These are phyloP conservation scores for Suillus discolor DNA, from an alignment of 768 basidiomycete species.

Conservation along the genomic window DNA sequence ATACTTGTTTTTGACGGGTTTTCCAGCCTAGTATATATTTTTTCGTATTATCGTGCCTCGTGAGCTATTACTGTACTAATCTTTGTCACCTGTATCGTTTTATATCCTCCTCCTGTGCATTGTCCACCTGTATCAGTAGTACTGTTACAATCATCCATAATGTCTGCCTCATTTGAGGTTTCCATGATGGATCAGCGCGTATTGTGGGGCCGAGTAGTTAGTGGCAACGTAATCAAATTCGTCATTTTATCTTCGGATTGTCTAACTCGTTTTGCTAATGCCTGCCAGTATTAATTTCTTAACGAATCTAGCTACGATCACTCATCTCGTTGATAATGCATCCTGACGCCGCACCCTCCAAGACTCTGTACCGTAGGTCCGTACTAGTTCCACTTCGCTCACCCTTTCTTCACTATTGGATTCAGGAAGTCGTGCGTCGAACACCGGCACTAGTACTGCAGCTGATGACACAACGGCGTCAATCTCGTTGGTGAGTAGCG, in stretches of 20 bases:
- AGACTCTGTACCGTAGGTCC: no score
- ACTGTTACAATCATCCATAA: background rate
- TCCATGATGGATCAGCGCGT: background rate
- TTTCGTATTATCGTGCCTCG: background rate
- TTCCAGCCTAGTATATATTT: background rate
- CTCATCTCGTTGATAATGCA: conserved; percentile 52
- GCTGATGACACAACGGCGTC: conserved; percentile 83
- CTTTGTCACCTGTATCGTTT: background rate
- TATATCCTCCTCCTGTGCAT: background rate
- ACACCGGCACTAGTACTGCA: conserved; percentile 58
- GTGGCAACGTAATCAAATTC: background rate
- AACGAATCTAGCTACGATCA: conserved; percentile 80
- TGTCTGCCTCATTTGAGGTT: background rate
- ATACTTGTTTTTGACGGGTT: background rate
- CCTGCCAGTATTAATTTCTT: no score
- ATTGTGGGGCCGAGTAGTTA: background rate
- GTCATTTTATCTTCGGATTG: no score
- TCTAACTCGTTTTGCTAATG: background rate
- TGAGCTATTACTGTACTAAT: background rate
- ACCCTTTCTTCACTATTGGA: background rate
- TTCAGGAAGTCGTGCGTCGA: conserved; percentile 61
- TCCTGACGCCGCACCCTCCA: background rate
- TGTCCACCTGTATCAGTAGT: background rate
- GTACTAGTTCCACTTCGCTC: background rate
- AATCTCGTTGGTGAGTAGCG: conserved; percentile 69